Evolutionary conservation across 805 yeast species (phyloP).

Genomic region (Spathaspora gorwiae): DNA sequence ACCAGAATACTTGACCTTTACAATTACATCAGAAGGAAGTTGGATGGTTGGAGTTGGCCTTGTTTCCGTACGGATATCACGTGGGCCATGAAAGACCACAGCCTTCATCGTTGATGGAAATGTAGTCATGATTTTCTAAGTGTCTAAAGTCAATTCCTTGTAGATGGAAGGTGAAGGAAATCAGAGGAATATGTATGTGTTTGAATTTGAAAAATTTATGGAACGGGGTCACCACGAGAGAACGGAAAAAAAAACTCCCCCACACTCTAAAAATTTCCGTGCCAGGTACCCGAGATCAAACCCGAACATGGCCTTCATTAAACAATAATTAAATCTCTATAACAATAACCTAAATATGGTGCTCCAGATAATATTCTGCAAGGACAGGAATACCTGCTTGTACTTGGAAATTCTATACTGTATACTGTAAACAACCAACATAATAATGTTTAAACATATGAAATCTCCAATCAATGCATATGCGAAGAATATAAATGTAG

Average conservation of each 20-base stretch:
- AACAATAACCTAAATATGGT: constrained; percentile 4
- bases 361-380: constrained; percentile 1
- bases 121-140: not conserved
- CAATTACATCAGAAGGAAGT: constrained; percentile 39
- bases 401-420: constrained; percentile 1
- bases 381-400: constrained; percentile 2
- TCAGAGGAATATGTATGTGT: too few relatives aligned
- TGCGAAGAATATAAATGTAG: constrained; percentile 11
- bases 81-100: constrained; percentile 44
- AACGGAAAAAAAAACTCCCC: too few relatives aligned
- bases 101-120: constrained; percentile 40
- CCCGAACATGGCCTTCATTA: too few relatives aligned
- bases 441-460: constrained; percentile 15
- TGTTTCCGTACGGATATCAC: constrained; percentile 33
- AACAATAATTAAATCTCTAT: not conserved
- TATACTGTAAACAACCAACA: constrained; percentile 8
- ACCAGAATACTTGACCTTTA: constrained; percentile 45
- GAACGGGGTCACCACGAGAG: too few relatives aligned
- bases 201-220: too few relatives aligned
- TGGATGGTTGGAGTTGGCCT: constrained; percentile 37
- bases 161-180: too few relatives aligned
- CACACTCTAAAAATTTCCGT: too few relatives aligned
- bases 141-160: too few relatives aligned
- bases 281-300: too few relatives aligned
- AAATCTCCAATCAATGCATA: constrained; percentile 19